Percentiles rank a stretch among this genome's conserved stretches.
phyloP scores from a whole-genome alignment of 164 flowering plant genomes.

The Piper longum region DNA sequence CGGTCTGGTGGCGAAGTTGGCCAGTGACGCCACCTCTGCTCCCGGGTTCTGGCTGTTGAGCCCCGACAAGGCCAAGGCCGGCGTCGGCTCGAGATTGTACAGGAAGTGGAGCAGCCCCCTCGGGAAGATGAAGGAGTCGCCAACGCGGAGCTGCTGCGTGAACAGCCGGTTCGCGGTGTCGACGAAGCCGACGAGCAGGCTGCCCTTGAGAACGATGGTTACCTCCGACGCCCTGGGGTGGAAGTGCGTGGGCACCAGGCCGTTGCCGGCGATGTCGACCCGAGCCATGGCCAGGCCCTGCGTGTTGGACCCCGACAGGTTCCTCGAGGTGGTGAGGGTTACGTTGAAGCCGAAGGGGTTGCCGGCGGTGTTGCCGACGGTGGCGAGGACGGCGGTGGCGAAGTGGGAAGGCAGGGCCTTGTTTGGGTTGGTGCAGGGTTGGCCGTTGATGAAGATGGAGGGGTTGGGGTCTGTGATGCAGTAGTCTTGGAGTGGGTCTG shows the following conservation, averaged over 20 bases:
- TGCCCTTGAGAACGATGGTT: constrained; percentile 22
- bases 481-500: constrained; percentile 52
- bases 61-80: constrained; percentile 42
- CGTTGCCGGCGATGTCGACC: constrained; percentile 26
- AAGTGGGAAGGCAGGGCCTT: constrained; percentile 29
- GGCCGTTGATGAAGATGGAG: constrained; percentile 27
- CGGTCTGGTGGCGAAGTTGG: constrained; percentile 29
- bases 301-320: constrained; percentile 59
- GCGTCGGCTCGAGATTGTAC: constrained; percentile 19
- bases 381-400: constrained; percentile 38
- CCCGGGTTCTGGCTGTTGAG: constrained; percentile 59
- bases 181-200: constrained; percentile 39
- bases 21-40: constrained; percentile 27
- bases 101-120: constrained; percentile 45
- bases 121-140: constrained; percentile 62
- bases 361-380: constrained; percentile 24
- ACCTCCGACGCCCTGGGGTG: constrained; percentile 80
- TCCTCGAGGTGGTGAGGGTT: constrained; percentile 27
- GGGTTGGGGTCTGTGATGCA: constrained; percentile 10
- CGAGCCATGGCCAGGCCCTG: constrained; percentile 56
- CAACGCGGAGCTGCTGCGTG: constrained; percentile 25
- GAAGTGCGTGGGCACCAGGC: constrained; percentile 45
- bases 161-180: constrained; percentile 31
- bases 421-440: constrained; percentile 42
- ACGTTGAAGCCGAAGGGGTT: constrained; percentile 42